phyloP scores from a whole-genome alignment of 2,329 filamentous ascomycete species.

The Botrytis sinoallii region DNA sequence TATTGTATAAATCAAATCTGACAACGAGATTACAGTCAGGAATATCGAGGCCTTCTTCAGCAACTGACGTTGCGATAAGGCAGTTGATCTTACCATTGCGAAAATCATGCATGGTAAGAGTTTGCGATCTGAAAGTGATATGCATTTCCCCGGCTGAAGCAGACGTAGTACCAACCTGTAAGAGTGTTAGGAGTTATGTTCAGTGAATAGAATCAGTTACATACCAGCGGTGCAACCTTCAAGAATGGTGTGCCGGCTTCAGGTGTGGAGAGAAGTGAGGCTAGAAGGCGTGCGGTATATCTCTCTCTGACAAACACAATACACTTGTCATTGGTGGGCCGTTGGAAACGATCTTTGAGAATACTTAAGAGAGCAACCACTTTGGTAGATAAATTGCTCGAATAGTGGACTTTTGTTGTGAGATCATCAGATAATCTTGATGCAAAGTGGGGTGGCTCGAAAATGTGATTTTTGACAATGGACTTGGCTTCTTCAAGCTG shows the following conservation, averaged over 20 bases:
- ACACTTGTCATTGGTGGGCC: conserved; percentile 59
- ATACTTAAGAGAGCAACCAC: conserved; percentile 60
- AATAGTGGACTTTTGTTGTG: conserved; percentile 11
- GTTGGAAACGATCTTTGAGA: conserved; percentile 61
- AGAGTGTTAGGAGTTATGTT: background rate
- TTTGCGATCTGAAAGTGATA: conserved; percentile 66
- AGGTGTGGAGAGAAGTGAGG: conserved; percentile 60
- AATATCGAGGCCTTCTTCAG: conserved; percentile 66
- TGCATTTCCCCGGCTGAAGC: conserved; percentile 54
- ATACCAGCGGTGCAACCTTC: conserved; percentile 60
- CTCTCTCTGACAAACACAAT: conserved; percentile 85
- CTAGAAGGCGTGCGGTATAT: conserved; percentile 71
- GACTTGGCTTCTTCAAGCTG: conserved; percentile 57
- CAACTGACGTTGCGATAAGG: conserved; percentile 64
- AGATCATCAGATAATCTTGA: conserved; percentile 3
- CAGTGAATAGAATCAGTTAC: conserved; percentile 24
- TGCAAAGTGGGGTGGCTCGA: conserved; percentile 40
- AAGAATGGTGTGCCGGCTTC: conserved; percentile 57
- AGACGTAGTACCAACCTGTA: conserved; percentile 47
- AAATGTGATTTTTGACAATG: conserved; percentile 52
- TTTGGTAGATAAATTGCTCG: conserved; percentile 64
- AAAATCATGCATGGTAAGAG: conserved; percentile 67
- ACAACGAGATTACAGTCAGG: conserved; percentile 65
- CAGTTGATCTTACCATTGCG: conserved; percentile 58
- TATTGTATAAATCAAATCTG: conserved; percentile 82